Conservation (phyloP, 257 asterid genomes). For the Gardenia jasminoides region DNA sequence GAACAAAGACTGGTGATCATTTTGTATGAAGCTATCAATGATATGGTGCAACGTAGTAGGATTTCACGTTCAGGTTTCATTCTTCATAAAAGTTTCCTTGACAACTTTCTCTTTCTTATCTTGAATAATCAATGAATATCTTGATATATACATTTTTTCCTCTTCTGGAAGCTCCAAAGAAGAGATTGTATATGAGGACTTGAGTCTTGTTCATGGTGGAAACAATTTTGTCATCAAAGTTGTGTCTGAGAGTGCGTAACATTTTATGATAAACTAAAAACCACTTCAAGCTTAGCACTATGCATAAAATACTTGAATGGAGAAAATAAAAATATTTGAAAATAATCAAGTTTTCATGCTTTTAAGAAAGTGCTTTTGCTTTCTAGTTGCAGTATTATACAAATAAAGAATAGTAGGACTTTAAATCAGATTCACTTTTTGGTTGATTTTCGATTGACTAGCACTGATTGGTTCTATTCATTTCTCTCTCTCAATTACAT, state of each 20-base stretch:
- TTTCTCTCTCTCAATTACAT: no score
- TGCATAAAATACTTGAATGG: neutral
- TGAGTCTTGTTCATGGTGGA: neutral
- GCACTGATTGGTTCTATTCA: neutral
- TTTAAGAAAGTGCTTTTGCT: neutral
- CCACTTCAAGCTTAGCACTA: neutral
- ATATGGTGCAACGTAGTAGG: neutral
- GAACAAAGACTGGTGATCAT: neutral
- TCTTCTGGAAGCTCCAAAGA: neutral
- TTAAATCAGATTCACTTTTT: no score
- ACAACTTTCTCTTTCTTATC: neutral
- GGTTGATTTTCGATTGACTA: neutral
- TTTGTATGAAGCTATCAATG: neutral
- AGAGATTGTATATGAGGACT: neutral
- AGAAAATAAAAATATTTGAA: neutral
- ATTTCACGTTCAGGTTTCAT: neutral
- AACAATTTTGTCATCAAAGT: neutral
- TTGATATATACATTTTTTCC: neutral
- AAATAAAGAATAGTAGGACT: no score
- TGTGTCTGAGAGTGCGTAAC: neutral
- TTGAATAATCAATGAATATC: neutral
- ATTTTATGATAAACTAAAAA: neutral
- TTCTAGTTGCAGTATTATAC: neutral
- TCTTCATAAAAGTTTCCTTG: neutral
- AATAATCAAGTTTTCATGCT: neutral